Percentiles rank a stretch among this genome's conserved stretches.
Conservation (phyloP, 208 protist species). For the Acanthamoeba castellanii region DNA sequence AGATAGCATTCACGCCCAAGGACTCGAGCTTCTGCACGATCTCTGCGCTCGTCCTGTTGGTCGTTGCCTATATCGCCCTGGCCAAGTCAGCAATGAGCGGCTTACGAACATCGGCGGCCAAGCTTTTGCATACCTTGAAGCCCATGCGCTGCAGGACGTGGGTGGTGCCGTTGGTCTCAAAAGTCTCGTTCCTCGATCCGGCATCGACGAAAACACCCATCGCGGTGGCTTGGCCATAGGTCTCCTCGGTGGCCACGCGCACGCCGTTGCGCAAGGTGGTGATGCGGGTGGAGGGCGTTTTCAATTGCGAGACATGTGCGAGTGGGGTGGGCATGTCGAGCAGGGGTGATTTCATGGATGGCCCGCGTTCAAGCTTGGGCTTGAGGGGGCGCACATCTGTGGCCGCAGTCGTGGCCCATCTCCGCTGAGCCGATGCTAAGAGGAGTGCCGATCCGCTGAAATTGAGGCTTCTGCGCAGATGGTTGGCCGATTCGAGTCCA, state of each 20-base stretch:
- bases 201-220: constrained; percentile 65
- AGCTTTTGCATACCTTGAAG: constrained; percentile 50
- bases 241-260: constrained; percentile 65
- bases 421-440: neutral
- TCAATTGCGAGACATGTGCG: neutral
- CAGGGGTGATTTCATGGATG: constrained; percentile 29
- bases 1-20: constrained; percentile 57
- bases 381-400: neutral
- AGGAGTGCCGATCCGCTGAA: constrained; percentile 31
- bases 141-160: constrained; percentile 57
- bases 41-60: neutral
- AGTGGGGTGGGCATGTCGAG: neutral
- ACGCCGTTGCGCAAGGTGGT: constrained; percentile 60
- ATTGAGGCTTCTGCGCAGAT: constrained; percentile 24
- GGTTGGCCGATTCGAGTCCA: neutral
- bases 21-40: constrained; percentile 67
- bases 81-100: neutral
- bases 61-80: neutral
- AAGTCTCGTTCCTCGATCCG: constrained; percentile 62
- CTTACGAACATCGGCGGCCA: too few species aligned
- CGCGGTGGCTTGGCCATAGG: constrained; percentile 56
- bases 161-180: constrained; percentile 51
- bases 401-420: neutral
- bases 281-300: constrained; percentile 21
- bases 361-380: neutral